A percentile compares a stretch with the other conserved stretches of the same genome.
phyloP scores from a whole-genome alignment of 805 yeast genomes.

The Ogataea philodendri region DNA sequence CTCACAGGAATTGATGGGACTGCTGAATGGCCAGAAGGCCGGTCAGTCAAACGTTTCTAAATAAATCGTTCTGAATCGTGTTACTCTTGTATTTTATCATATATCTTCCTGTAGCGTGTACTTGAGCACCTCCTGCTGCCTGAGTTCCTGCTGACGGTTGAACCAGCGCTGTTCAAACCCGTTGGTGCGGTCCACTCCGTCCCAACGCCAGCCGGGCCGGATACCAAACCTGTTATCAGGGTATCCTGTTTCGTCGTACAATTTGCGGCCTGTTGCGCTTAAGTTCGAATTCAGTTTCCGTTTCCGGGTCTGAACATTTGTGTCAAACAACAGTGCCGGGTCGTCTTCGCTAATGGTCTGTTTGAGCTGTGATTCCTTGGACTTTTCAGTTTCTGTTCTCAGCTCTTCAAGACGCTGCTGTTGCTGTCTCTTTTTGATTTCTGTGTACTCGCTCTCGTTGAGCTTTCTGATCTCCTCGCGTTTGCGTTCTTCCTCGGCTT shows the following conservation, averaged over 20 bases:
- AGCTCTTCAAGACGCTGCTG: constrained; percentile 32
- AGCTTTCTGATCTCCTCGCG: constrained; percentile 27
- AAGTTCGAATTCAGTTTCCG: constrained; percentile 19
- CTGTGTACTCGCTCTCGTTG: constrained; percentile 41
- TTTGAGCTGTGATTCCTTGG: constrained; percentile 36
- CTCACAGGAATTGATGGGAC: constrained; percentile 20
- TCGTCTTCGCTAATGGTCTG: constrained; percentile 50
- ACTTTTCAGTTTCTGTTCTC: constrained; percentile 35
- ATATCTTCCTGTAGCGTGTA: constrained; percentile 42
- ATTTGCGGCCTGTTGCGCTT: constrained; percentile 48
- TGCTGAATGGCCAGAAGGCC: constrained; percentile 10
- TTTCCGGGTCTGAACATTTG: constrained; percentile 24
- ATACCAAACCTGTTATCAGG: constrained; percentile 75
- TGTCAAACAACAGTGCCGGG: constrained; percentile 54
- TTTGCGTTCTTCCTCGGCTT: constrained; percentile 18
- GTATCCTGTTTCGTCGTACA: constrained; percentile 48
- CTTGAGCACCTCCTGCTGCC: constrained; percentile 31
- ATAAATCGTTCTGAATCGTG: no score
- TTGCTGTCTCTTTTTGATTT: constrained; percentile 37
- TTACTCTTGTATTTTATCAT: constrained; percentile 16
- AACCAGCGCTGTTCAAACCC: constrained; percentile 77
- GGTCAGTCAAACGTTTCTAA: no score
- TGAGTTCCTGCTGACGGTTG: constrained; percentile 37
- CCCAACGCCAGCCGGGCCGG: constrained; percentile 84
- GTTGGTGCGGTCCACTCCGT: constrained; percentile 84